Base-by-base conservation (phyloP, 2,329 filamentous ascomycete genomes). In the Aspergillus ruber region DNA sequence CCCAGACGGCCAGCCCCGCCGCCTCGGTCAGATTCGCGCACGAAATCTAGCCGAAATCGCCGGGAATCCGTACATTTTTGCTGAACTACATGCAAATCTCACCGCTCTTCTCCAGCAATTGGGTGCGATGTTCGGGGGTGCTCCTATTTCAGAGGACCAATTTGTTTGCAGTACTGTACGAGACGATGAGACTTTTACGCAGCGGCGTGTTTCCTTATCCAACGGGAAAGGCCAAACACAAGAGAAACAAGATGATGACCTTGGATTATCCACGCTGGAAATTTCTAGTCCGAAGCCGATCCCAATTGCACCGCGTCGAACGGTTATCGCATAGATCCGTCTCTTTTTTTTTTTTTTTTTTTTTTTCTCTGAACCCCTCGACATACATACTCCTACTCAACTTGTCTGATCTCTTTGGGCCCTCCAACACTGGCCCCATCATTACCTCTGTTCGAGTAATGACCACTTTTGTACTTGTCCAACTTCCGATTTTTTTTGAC, bases 41-140 rank as follows among this genome's bases (percentile, higher is more conserved):
- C 74, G 79, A 51, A 78, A 75, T 46, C 64, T 82, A n/a, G 73
- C 75, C 12, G 79, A 82, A 57, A 80, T 82, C 43, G 75, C 80
- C 5, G 79, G 78, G 33, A 76, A 79, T 47, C 77, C 79, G 49
- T 74, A 75, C 61, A 77, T 82, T 54, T 82, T 82, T 55, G 74
- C 79, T 9, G 75, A 80, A 52, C 62, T 81, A 7, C 79, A 82
- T 59, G 73, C 72, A 27, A 67, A 75, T 46, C 81, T 82, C 59
- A 71, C 75, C 15, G 69, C 66, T n/a, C 56, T 77, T n/a, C 58
- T 77, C 6, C 70, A 72, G 49, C 70, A 73, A 49, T 57, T 77
- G 20, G 69, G 73, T 8, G 61, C 64, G 13, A 70, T 72, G 63
- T 74, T 74, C 55, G 72, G 72, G 3, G 70, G 69, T 7, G 56